Conservation (phyloP, 805 yeast genomes). For the Metschnikowia bowlesiae region DNA sequence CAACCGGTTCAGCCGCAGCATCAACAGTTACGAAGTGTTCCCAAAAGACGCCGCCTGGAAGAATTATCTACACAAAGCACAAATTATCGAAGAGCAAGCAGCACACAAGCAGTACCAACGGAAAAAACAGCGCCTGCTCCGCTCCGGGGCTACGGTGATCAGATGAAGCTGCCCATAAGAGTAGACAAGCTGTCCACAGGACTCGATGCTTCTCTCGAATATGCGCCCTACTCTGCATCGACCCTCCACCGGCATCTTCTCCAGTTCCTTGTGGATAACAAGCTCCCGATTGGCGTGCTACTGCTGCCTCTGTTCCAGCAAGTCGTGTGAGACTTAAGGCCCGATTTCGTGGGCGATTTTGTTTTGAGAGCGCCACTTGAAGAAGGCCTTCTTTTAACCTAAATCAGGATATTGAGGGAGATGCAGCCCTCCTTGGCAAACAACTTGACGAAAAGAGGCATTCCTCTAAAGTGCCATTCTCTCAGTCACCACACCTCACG, state of each 20-base stretch:
- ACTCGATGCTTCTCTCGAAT: constrained; percentile 22
- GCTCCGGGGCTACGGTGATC: constrained; percentile 7
- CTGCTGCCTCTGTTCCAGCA: constrained; percentile 50
- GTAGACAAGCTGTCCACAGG: neutral
- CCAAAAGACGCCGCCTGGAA: neutral
- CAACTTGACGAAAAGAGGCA: too few relatives aligned
- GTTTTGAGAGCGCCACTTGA: too few relatives aligned
- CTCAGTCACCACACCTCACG: too few relatives aligned
- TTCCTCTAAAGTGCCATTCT: too few relatives aligned
- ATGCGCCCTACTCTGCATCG: constrained; percentile 40
- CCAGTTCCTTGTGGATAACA: constrained; percentile 48
- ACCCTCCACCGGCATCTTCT: constrained; percentile 49
- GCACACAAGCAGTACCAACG: neutral
- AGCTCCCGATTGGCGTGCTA: constrained; percentile 44
- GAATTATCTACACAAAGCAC: neutral
- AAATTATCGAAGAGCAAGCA: neutral
- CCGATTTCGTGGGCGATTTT: constrained; percentile 45
- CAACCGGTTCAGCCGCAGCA: neutral
- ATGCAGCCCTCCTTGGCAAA: too few relatives aligned
- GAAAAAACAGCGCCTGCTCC: neutral
- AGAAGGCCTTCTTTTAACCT: too few relatives aligned
- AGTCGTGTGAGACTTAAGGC: constrained; percentile 45
- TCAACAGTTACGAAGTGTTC: neutral
- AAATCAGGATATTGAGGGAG: too few relatives aligned
- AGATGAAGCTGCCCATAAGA: neutral